Base-by-base conservation (phyloP, 108 stramenopile species). In the Epipyxis sp. region DNA sequence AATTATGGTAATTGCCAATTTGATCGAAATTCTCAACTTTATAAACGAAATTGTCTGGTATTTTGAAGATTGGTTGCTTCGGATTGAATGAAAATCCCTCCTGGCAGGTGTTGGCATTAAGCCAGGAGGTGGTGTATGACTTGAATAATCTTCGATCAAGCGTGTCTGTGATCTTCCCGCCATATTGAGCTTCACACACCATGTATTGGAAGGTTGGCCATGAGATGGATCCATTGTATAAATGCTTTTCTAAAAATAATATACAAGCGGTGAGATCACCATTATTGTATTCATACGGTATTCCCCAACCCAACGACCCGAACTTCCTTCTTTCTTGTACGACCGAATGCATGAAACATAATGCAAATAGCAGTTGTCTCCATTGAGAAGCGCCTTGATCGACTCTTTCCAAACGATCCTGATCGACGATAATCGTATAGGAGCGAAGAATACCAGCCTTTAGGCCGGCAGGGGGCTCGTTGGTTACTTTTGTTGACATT, bases 261-360 rank as follows among this genome's bases (percentile, higher is more conserved):
- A 94, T 90, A 82, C 91, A 94, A 29, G 92, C 93, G 37, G 91
- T 89, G 34, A 94, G 79, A 59, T 94, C 94, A 29, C 93, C 94
- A 76, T 90, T 91, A 82, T 91, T 93, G 82, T 91, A 94, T 87
- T 94, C 91, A 82, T 94, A 94, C 30, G 93, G 92, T 37, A 92
- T 90, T 76, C 92, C 90, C 94, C 94, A 94, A 16, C 94, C 94
- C 10, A 94, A 81, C 16, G 93, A 86, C 25, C 94, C 94, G 77
- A 92, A 94, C 86, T 94, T 94, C 3, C 94, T 86, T n/a, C 94
- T 89, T 83, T 94, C 94, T 62, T 92, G 91, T 32, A 94, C 91
- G 69, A 92, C 80, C 79, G 89, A 89, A 82, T 94, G 94, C 59
- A 94, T 78, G 80, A 94, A 94, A 84, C 92, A 93, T 16, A 94